A percentile compares a stretch with the other conserved stretches of the same genome.
phyloP scores from a whole-genome alignment of 257 asterid species.

The Scutellaria minor region DNA sequence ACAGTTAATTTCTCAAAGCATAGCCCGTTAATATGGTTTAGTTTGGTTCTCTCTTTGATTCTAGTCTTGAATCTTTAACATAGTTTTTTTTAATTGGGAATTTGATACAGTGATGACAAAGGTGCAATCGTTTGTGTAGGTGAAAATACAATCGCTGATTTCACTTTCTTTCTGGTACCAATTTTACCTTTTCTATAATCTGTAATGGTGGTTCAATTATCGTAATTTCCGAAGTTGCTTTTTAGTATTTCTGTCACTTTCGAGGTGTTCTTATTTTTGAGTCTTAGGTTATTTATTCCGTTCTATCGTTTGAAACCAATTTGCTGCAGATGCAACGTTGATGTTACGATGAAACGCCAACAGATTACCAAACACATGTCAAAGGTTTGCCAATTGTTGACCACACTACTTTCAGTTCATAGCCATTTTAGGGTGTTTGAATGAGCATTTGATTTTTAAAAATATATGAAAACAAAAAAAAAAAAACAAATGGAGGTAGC shows the following conservation, averaged over 20 bases:
- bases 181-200: constrained; percentile 9
- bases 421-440: constrained; percentile 18
- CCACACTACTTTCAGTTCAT: constrained; percentile 28
- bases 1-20: neutral
- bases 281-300: neutral
- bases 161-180: constrained; percentile 63
- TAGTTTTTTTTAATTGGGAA: neutral
- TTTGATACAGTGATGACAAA: neutral
- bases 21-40: neutral
- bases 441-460: constrained; percentile 8
- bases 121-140: neutral
- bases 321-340: constrained; percentile 59
- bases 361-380: constrained; percentile 59
- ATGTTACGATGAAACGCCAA: constrained; percentile 57
- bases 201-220: neutral
- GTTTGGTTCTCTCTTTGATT: neutral
- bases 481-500: too few species aligned
- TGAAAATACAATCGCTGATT: constrained; percentile 45
- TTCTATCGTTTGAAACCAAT: constrained; percentile 19
- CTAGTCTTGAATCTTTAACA: constrained; percentile 2
- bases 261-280: neutral
- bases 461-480: too few species aligned
- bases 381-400: constrained; percentile 55
- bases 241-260: neutral
- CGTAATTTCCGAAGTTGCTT: neutral